Base-by-base conservation (phyloP, 768 basidiomycete species). In the Glaciozyma antarctica region DNA sequence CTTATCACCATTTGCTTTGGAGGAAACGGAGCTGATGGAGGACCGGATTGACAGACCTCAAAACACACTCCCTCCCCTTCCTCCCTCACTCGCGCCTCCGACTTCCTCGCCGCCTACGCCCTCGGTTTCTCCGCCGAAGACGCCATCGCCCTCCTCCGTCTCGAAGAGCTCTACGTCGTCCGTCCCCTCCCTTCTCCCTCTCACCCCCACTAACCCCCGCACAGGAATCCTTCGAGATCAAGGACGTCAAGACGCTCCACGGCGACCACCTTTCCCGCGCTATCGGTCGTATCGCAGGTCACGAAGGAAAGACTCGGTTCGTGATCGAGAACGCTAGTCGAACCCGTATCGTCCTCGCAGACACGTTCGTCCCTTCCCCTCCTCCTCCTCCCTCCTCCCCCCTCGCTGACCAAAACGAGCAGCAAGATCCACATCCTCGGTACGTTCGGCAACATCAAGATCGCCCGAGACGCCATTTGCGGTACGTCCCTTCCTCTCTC, bases 341-440 rank as follows among this genome's bases (percentile, higher is more conserved):
- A 63, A 99, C 95, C 32, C 87, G 95, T n/a, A 97, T 99, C 63
- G 90, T 99, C 54, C 84, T 99, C 49, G 95, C 95, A 16, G 95
- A 99, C 75, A 92, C 91, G 93, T 93, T 74, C 61, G 88, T 83
- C 24, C 22, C n/a, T 4, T 17, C 58, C 9, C 45, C 10, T 21
- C 24, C 45, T 26, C 58, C n/a, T n/a, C 32, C 32, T 15, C n/a
- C 30, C 32, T 13, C 16, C n/a, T n/a, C n/a, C n/a, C n/a, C n/a
- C 12, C 17, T 21, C 24, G 51, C 51, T 52, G 19, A 58, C 57
- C 26, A 22, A 17, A 28, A 22, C 53, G 9, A n/a, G 9, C 73
- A 95, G 93, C 34, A 93, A 95, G 83, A 95, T 99, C 47, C 93
- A 97, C 73, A 97, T 99, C 72, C 86, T 99, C 77, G 95, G 95